These are phyloP conservation scores for Phyllosticta paracitricarpa DNA, from an alignment of 2,329 filamentous ascomycete species.

Conservation along the genomic window DNA sequence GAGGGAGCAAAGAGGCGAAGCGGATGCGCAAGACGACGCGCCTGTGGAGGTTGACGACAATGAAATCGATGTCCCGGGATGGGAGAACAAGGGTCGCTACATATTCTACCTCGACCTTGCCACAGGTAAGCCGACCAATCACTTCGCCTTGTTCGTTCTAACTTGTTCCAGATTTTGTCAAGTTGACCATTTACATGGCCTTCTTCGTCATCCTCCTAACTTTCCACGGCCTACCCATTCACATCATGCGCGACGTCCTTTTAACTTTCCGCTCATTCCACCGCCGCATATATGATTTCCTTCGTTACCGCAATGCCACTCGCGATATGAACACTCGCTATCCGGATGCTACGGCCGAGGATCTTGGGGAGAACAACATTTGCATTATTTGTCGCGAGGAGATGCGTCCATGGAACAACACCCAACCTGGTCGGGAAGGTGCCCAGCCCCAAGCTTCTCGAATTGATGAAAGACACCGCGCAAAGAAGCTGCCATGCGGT, in stretches of 20 bases:
- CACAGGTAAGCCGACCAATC: constrained; percentile 49
- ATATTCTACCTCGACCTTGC: constrained; percentile 78
- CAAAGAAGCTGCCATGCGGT: constrained; percentile 93
- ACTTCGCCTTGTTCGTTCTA: background rate
- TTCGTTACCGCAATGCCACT: constrained; percentile 84
- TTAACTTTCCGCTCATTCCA: constrained; percentile 87
- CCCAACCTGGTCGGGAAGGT: constrained; percentile 29
- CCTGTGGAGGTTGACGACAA: constrained; percentile 81
- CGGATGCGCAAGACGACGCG: constrained; percentile 41
- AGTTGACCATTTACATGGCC: constrained; percentile 75
- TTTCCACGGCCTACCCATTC: constrained; percentile 92
- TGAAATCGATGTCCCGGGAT: constrained; percentile 89
- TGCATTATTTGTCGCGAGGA: constrained; percentile 97
- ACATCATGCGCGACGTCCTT: constrained; percentile 92
- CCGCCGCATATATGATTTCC: constrained; percentile 77
- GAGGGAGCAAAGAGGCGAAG: constrained; percentile 29
- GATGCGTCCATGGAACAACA: constrained; percentile 69
- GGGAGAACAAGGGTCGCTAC: constrained; percentile 93
- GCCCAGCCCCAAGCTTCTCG: constrained; percentile 27
- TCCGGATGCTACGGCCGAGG: constrained; percentile 79
- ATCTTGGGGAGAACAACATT: constrained; percentile 76
- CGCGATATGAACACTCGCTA: constrained; percentile 87
- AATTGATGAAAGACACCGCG: constrained; percentile 72
- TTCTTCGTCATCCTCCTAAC: constrained; percentile 91
- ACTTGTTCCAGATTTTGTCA: constrained; percentile 62